phyloP scores from a whole-genome alignment of 345 rosid genomes.

The Aquilaria malaccensis region DNA sequence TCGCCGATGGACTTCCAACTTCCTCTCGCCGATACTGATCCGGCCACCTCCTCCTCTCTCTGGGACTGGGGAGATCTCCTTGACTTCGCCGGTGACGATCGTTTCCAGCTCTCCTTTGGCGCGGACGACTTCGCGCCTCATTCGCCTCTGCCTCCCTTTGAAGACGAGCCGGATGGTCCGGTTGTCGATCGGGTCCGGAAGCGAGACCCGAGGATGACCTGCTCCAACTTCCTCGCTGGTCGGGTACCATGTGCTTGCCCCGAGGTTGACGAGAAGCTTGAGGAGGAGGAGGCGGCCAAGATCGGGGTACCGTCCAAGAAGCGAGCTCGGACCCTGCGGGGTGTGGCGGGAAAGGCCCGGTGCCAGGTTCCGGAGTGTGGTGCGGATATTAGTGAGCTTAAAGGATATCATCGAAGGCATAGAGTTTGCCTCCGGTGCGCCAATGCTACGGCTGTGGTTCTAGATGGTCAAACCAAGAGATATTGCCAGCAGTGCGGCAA shows the following conservation, averaged over 20 bases:
- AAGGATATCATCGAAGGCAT: conserved; percentile 88
- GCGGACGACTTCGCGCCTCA: conserved; percentile 18
- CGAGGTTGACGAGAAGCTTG: conserved; percentile 63
- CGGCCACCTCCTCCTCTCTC: conserved; percentile 31
- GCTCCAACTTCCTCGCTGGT: conserved; percentile 89
- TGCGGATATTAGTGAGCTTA: conserved; percentile 83
- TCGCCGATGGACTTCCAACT: conserved; percentile 35
- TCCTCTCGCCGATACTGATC: conserved; percentile 29
- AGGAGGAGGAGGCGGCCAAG: conserved; percentile 45
- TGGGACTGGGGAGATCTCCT: conserved; percentile 92
- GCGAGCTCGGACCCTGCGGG: conserved; percentile 35
- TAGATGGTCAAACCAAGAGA: conserved; percentile 73
- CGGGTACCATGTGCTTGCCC: conserved; percentile 85
- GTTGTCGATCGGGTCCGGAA: conserved; percentile 58
- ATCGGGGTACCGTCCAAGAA: conserved; percentile 49
- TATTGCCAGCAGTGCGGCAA: conserved; percentile 99
- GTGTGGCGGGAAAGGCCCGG: conserved; percentile 27
- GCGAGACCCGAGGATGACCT: conserved; percentile 80
- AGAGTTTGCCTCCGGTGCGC: conserved; percentile 89
- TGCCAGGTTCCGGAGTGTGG: conserved; percentile 84
- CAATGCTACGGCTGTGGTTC: conserved; percentile 44
- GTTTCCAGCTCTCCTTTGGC: conserved; percentile 38
- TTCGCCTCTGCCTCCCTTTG: conserved; percentile 10
- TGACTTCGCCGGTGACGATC: conserved; percentile 63
- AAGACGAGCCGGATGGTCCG: conserved; percentile 16